These are phyloP conservation scores for Aschersonia sp. DNA, from an alignment of 2,329 filamentous ascomycete species.

Conservation along the genomic window DNA sequence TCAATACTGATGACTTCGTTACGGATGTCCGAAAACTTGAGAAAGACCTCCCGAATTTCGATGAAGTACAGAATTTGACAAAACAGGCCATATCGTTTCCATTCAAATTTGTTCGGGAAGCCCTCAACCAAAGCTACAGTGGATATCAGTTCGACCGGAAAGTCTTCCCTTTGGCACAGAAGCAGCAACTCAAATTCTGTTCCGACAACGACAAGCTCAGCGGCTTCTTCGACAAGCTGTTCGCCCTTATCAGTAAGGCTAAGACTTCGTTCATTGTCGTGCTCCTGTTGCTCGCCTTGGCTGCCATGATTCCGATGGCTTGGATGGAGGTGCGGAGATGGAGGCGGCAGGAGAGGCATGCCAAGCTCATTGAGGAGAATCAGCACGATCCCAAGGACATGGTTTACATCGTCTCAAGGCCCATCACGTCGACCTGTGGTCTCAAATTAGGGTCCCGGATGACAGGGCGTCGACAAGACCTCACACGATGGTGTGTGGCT, in stretches of 20 bases:
- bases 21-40: conserved; percentile 60
- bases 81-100: conserved; percentile 60
- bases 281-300: conserved; percentile 54
- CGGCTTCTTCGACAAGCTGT: conserved; percentile 66
- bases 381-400: conserved; percentile 73
- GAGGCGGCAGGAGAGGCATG: conserved; percentile 55
- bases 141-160: conserved; percentile 65
- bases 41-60: conserved; percentile 66
- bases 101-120: conserved; percentile 63
- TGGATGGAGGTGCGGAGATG: conserved; percentile 69
- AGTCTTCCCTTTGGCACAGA: conserved; percentile 69
- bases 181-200: conserved; percentile 76
- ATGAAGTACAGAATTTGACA: conserved; percentile 70
- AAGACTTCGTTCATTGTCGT: conserved; percentile 65
- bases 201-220: conserved; percentile 70
- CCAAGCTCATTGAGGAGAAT: conserved; percentile 48
- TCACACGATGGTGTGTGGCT: conserved; percentile 70
- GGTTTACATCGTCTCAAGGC: conserved; percentile 74
- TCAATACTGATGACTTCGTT: conserved; percentile 53
- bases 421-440: conserved; percentile 58
- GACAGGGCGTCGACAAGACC: conserved; percentile 49
- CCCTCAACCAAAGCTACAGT: conserved; percentile 57
- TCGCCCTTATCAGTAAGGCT: conserved; percentile 49
- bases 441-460: conserved; percentile 55
- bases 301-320: conserved; percentile 65